Evolutionary conservation across 306 rosid species (phyloP).

Genomic region (Medicago truncatula): MtrunA17r5.0-ANR NC_053048.1:5502001-5502500

Average conservation of each 20-base stretch:
- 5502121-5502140: not conserved
- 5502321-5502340: not conserved
- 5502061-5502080: not conserved
- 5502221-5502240: constrained; percentile 2
- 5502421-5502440: constrained; percentile 1
- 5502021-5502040: not conserved
- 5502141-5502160: not conserved
- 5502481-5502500: not conserved
- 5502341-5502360: not conserved
- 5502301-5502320: not conserved
- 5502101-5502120: not conserved
- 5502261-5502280: not conserved
- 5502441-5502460: constrained; percentile 2
- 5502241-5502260: not conserved
- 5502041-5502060: not conserved
- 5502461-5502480: constrained; percentile 3
- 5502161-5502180: not conserved
- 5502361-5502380: constrained; percentile 5
- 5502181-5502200: not conserved
- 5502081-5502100: not conserved
- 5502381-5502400: constrained; percentile 19
- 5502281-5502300: not conserved
- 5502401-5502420: constrained; percentile 10
- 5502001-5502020: not conserved
- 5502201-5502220: constrained; percentile 12